These are phyloP conservation scores for Leccinum solheimii DNA, from an alignment of 1,284 basidiomycete genomes.

Conservation along the genomic window DNA sequence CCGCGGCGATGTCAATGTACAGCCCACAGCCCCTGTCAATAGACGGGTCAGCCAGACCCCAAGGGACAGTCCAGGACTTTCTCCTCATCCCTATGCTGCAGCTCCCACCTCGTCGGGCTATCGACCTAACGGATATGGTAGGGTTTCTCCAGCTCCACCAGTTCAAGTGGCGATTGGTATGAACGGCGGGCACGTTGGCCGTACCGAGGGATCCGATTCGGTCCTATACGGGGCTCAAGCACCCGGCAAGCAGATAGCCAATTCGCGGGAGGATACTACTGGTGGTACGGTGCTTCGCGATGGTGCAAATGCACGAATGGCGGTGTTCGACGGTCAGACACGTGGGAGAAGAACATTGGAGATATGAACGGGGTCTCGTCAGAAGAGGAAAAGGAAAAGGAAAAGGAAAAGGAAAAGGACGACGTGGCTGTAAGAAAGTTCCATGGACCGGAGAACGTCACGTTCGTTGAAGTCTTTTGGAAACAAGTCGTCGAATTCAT, in stretches of 20 bases:
- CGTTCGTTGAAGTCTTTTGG: too few relatives aligned
- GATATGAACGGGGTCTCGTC: too few relatives aligned
- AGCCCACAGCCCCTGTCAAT: conserved; percentile 60
- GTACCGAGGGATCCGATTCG: conserved; percentile 56
- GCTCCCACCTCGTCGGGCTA: conserved; percentile 57
- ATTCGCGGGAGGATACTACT: conserved; percentile 48
- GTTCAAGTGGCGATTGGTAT: conserved; percentile 33
- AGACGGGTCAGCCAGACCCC: conserved; percentile 65
- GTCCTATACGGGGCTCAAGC: conserved; percentile 56
- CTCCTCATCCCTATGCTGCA: conserved; percentile 69
- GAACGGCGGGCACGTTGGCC: conserved; percentile 39
- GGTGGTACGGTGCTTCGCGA: conserved; percentile 38
- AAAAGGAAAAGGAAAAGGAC: too few relatives aligned
- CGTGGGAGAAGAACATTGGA: conserved; percentile 22
- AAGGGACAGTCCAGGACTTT: conserved; percentile 47
- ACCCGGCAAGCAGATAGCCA: conserved; percentile 47
- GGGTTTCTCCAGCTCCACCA: conserved; percentile 52
- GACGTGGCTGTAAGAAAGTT: too few relatives aligned
- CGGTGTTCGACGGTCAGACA: conserved; percentile 57
- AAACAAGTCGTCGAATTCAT: too few relatives aligned
- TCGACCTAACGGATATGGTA: conserved; percentile 53
- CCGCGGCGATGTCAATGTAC: conserved; percentile 56
- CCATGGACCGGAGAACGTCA: too few relatives aligned
- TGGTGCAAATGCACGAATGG: conserved; percentile 48
- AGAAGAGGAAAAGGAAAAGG: too few relatives aligned